Conservation (phyloP, 2,329 filamentous ascomycete genomes). For the Fusarium acutatum region DNA sequence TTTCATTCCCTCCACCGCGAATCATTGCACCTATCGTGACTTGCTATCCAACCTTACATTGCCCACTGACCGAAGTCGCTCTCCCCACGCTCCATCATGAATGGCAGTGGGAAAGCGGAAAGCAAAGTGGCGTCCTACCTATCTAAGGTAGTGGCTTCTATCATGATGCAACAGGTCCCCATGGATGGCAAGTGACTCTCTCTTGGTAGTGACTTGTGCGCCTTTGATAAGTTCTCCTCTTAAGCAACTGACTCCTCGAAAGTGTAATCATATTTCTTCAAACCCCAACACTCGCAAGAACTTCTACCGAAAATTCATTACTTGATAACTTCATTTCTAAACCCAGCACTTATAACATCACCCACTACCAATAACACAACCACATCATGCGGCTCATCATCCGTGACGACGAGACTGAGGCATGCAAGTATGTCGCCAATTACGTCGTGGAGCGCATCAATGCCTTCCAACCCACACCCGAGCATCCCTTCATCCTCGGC, state of each 20-base stretch:
- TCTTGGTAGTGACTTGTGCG: background rate
- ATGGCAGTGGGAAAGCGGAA: constrained; percentile 6
- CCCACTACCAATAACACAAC: constrained; percentile 31
- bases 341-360: constrained; percentile 9
- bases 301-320: background rate
- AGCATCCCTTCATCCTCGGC: constrained; percentile 82
- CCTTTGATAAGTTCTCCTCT: constrained; percentile 1
- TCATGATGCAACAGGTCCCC: constrained; percentile 28
- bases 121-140: constrained; percentile 3
- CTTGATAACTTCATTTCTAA: background rate
- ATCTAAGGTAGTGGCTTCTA: background rate
- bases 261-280: background rate
- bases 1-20: constrained; percentile 23
- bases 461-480: constrained; percentile 74
- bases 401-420: constrained; percentile 72
- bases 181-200: constrained; percentile 14
- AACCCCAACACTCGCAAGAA: background rate
- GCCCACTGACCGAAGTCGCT: constrained; percentile 9
- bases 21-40: background rate
- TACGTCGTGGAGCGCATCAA: constrained; percentile 87
- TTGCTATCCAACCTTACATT: constrained; percentile 25
- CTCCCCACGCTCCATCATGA: constrained; percentile 22
- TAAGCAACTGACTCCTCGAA: constrained; percentile 27
- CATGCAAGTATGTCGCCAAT: constrained; percentile 80
- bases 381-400: constrained; percentile 82